Evolutionary conservation across 2,329 filamentous ascomycete genomes (phyloP), one percentile per base, ranked within the genome.

Genomic region (Penicillium sp.): DNA sequence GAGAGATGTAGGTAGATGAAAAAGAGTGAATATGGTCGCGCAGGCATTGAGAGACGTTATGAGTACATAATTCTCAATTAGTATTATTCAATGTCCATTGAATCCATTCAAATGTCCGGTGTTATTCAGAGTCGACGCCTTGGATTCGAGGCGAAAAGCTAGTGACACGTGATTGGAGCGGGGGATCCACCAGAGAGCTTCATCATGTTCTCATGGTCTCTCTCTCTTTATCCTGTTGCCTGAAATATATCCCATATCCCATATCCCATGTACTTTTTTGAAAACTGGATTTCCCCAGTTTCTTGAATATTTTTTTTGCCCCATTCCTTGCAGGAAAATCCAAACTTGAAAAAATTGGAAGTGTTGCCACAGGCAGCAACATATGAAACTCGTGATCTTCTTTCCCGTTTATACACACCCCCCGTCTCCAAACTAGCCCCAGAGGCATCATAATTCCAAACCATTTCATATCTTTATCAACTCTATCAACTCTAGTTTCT

Each of bases 211-310:
- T 19, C 15, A 27, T 19, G 10, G 3, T 12, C 25, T 56, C 63
- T 62, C 21, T 37, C 38, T 19, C 38, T 58, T 64, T 63, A 67
- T 67, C 62, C 63, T 68, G 64, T 67, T 69, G 66, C 66, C 66
- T 67, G 63, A 47, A 52, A 49, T 46, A 12, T 33, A 12, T 33
- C 7, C 27, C 6, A 35, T 37, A n/a, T n/a, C n/a, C n/a, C 51
- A 12, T 33, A 12, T 33, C 7, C 27, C 6, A 35, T 37, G 41
- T 54, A 31, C 23, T 23, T 25, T n/a, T n/a, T n/a, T n/a, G n/a
- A n/a, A n/a, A n/a, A n/a, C 17, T 35, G 15, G 33, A 33, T 33
- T 33, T 33, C 12, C 33, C 17, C 5, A 35, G 6, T 35, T 33
- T 43, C 4, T 12, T 35, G 9, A 33, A 35, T n/a, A n/a, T n/a